Evolutionary conservation across 1,284 basidiomycete genomes (phyloP).

Genomic region (Exobasidium rhododendri): DNA sequence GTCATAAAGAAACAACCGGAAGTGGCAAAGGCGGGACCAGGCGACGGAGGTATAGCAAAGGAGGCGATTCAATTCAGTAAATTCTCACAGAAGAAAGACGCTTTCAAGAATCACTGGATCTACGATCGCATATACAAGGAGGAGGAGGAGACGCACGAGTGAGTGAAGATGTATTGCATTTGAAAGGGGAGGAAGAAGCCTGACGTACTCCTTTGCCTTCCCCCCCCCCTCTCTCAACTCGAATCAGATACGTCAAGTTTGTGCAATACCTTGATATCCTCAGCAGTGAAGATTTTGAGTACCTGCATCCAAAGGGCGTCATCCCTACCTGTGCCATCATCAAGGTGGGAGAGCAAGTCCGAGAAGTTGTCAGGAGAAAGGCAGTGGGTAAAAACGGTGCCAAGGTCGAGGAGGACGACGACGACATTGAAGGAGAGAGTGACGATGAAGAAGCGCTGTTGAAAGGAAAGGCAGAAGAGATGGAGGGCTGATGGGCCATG

Average conservation of each 20-base stretch:
- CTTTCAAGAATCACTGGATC: constrained; percentile 49
- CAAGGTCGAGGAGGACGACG: constrained; percentile 52
- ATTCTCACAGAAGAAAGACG: constrained; percentile 30
- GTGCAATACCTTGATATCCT: constrained; percentile 53
- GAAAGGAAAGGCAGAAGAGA: constrained; percentile 63
- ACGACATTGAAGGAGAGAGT: constrained; percentile 59
- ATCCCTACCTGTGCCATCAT: constrained; percentile 53
- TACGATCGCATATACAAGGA: constrained; percentile 59
- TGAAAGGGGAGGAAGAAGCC: too few relatives aligned
- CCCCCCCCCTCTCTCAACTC: not conserved
- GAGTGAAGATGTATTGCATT: too few relatives aligned
- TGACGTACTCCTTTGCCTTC: constrained; percentile 8
- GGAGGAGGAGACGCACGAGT: constrained; percentile 77
- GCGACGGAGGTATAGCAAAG: constrained; percentile 17
- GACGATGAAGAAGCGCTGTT: constrained; percentile 63
- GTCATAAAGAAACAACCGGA: constrained; percentile 53
- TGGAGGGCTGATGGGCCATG: constrained; percentile 65
- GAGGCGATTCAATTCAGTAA: constrained; percentile 29
- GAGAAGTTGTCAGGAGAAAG: constrained; percentile 65
- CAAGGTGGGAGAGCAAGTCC: constrained; percentile 62
- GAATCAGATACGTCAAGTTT: constrained; percentile 49
- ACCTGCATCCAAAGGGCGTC: constrained; percentile 55
- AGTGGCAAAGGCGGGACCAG: constrained; percentile 41
- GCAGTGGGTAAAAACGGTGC: constrained; percentile 57
- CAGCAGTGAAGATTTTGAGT: constrained; percentile 50